Conservation (phyloP, 1,284 basidiomycete species). For the Apiotrichum gamsii region DNA sequence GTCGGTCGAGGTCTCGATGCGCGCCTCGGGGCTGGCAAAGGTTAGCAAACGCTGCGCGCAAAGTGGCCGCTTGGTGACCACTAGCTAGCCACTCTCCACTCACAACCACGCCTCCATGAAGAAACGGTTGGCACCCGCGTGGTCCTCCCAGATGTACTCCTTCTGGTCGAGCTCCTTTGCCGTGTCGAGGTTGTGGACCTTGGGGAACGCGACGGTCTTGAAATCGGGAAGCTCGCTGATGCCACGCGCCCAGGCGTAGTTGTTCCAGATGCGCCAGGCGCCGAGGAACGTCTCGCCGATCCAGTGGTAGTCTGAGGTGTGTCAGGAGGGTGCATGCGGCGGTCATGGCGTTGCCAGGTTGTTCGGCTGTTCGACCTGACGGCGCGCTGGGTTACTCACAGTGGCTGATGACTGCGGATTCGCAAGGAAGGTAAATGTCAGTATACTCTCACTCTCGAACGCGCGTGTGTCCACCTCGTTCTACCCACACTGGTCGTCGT, state of each 20-base stretch:
- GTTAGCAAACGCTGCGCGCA: not conserved
- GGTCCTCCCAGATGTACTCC: slow-evolving; percentile 21
- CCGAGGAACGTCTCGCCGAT: slow-evolving; percentile 37
- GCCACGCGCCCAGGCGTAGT: slow-evolving; percentile 18
- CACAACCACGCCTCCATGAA: slow-evolving; percentile 31
- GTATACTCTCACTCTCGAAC: too few relatives aligned
- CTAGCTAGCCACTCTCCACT: too few relatives aligned
- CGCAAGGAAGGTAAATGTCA: not conserved
- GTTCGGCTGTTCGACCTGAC: too few relatives aligned
- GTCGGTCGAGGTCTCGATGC: slow-evolving; percentile 12
- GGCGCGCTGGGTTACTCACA: too few relatives aligned
- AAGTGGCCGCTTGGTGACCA: too few relatives aligned
- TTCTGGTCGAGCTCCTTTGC: slow-evolving; percentile 11
- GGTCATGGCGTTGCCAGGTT: too few relatives aligned
- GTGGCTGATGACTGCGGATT: slow-evolving; percentile 21
- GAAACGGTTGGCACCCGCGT: slow-evolving; percentile 31
- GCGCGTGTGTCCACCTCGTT: too few relatives aligned
- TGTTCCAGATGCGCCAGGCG: slow-evolving; percentile 27
- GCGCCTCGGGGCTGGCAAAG: slow-evolving; percentile 16
- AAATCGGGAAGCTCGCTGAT: slow-evolving; percentile 15
- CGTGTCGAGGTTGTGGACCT: slow-evolving; percentile 9
- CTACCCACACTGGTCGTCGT: slow-evolving; percentile 15
- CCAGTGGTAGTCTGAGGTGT: slow-evolving; percentile 29
- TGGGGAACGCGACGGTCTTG: slow-evolving; percentile 22
- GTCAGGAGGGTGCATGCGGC: too few relatives aligned